Evolutionary conservation across 768 basidiomycete species (phyloP), one percentile per base, ranked within the genome.

Genomic region (Pulveroboletus sp.): DNA sequence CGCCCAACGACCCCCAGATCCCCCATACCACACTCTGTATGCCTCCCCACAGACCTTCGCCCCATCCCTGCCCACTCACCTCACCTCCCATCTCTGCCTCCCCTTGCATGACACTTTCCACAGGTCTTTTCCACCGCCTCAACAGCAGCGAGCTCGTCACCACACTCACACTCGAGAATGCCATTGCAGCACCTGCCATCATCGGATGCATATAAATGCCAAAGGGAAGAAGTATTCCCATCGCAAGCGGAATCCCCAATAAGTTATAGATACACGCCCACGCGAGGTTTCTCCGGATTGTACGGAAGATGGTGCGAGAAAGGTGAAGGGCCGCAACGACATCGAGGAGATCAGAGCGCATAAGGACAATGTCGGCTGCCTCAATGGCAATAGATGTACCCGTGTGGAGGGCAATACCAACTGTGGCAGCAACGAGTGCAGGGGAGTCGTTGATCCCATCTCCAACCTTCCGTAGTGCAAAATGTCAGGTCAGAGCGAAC

Each of bases 361-460:
- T 97, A 51, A 99, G 83, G 15, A 99, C 94, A 50, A 98, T 86
- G 69, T 98, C 96, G 12, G 96, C 96, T 0, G 96, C 96, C 73
- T 98, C 96, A 45, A 99, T 87, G 9, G 96, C 96, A 39, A 99
- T 92, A 6, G 93, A 95, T 15, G 96, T 94, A 30, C 96, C 96
- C 3, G 93, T 89, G 10, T 91, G 94, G 6, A 99, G 81, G 1
- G 96, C 96, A 52, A 99, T 94, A 37, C 96, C 96, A 21, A 99
- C 90, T 1, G 93, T 91, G 1, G 95, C 91, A 5, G 92, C 93
- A 14, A 93, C 94, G 2, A 99, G 83, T 11, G 95, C 96, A 2
- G 94, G 95, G 3, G 95, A 97, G 66, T 99, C 96, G 67, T 99
- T 98, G 73, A 98, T 96, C 31, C 96, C 96, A 68, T 99, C 96